Percentiles rank a stretch among this genome's conserved stretches.
These are phyloP conservation scores for Saccharomycopsis synnaedendra DNA, from an alignment of 805 yeast genomes.

Conservation along the genomic window DNA sequence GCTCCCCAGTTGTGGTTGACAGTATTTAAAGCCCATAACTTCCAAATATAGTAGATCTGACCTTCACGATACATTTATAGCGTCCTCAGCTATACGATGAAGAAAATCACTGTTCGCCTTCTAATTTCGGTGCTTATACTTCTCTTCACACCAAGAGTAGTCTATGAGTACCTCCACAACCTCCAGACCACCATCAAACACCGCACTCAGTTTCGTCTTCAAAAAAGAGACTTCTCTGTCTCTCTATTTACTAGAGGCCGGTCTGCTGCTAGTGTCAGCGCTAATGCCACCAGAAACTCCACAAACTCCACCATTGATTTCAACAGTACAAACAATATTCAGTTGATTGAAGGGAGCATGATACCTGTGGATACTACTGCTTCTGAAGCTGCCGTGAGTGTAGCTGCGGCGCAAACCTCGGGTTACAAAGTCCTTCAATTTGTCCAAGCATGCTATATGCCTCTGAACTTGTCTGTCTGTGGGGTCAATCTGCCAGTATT, in stretches of 20 bases:
- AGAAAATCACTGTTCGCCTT: neutral
- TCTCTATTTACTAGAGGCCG: neutral
- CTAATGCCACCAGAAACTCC: neutral
- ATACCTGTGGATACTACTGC: too few relatives aligned
- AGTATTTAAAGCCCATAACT: too few relatives aligned
- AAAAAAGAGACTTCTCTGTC: too few relatives aligned
- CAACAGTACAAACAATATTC: too few relatives aligned
- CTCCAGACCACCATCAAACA: neutral
- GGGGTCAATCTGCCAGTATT: constrained; percentile 15
- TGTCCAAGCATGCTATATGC: constrained; percentile 15
- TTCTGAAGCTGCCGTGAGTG: neutral
- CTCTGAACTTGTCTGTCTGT: constrained; percentile 11
- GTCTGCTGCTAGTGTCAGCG: neutral
- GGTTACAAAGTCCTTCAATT: constrained; percentile 8
- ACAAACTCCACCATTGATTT: neutral
- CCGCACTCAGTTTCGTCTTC: neutral
- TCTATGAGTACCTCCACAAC: neutral
- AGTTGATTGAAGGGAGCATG: too few relatives aligned
- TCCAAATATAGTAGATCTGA: too few relatives aligned
- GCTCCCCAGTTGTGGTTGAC: too few relatives aligned
- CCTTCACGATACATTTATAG: too few relatives aligned
- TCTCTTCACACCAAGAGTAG: neutral
- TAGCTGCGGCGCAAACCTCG: neutral
- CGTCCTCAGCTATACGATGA: neutral
- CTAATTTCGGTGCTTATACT: neutral